Percentiles rank a stretch among this genome's conserved stretches.
Evolutionary conservation across 805 yeast genomes (phyloP).

Genomic region (Candida cerambycidarum): DNA sequence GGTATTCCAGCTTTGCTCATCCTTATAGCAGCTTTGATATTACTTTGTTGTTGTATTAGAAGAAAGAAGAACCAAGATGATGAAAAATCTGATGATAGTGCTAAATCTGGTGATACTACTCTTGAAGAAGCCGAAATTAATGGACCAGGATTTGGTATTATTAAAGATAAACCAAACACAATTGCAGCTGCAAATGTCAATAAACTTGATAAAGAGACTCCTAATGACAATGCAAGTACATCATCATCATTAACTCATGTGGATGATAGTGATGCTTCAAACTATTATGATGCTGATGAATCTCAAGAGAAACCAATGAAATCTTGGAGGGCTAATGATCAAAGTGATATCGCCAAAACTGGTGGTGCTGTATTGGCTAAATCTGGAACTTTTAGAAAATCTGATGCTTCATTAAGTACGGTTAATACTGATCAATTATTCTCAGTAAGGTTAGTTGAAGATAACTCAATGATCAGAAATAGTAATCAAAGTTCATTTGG

Average conservation of each 20-base stretch:
- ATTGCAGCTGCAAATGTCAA: constrained; percentile 14
- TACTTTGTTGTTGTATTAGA: constrained; percentile 53
- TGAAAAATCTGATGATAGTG: constrained; percentile 8
- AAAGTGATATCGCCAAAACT: constrained; percentile 25
- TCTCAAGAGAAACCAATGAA: constrained; percentile 34
- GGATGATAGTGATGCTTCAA: constrained; percentile 29
- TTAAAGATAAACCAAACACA: constrained; percentile 18
- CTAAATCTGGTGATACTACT: constrained; percentile 16
- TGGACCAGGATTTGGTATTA: constrained; percentile 38
- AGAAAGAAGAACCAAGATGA: constrained; percentile 24
- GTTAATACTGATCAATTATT: constrained; percentile 83
- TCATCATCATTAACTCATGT: constrained; percentile 57
- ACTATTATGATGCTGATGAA: constrained; percentile 35
- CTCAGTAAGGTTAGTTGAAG: constrained; percentile 74
- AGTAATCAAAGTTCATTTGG: constrained; percentile 32
- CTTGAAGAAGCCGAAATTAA: constrained; percentile 21
- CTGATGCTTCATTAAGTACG: constrained; percentile 73
- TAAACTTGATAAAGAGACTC: constrained; percentile 15
- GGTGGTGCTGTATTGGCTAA: constrained; percentile 16
- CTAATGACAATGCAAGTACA: constrained; percentile 40
- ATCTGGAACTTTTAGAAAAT: constrained; percentile 59
- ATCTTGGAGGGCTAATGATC: constrained; percentile 44
- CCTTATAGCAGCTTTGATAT: constrained; percentile 46
- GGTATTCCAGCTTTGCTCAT: constrained; percentile 66
- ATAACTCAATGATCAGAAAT: constrained; percentile 31